These are phyloP conservation scores for Durio zibethinus DNA, from an alignment of 345 rosid genomes.

Conservation along the genomic window DNA sequence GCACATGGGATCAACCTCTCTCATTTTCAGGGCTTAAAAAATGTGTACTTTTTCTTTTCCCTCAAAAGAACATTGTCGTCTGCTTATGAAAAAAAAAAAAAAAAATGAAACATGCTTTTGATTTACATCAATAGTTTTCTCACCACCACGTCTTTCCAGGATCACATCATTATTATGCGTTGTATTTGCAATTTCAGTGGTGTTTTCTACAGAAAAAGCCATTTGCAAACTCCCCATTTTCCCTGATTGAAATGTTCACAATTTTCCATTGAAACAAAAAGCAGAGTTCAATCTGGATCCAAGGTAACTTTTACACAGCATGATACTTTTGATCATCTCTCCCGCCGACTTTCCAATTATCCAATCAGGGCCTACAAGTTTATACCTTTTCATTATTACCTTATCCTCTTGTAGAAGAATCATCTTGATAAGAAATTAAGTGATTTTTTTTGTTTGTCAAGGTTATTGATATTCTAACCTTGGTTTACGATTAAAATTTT, in stretches of 20 bases:
- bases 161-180: neutral
- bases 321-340: neutral
- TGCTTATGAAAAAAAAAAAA: neutral
- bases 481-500: too few relatives aligned
- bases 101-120: neutral
- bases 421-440: neutral
- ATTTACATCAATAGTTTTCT: neutral
- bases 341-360: neutral
- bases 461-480: too few relatives aligned
- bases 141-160: neutral
- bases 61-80: neutral
- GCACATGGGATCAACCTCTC: neutral
- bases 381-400: neutral
- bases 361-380: neutral
- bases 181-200: neutral
- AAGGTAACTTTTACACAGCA: neutral
- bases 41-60: neutral
- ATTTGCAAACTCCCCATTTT: neutral
- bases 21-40: slow-evolving; percentile 1
- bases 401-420: neutral
- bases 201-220: neutral
- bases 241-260: neutral
- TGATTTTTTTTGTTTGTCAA: too few relatives aligned
- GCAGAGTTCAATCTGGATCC: neutral
- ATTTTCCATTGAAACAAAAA: neutral